Evolutionary conservation across 2,329 filamentous ascomycete species (phyloP).

Genomic region (Fusarium chaquense): DNA sequence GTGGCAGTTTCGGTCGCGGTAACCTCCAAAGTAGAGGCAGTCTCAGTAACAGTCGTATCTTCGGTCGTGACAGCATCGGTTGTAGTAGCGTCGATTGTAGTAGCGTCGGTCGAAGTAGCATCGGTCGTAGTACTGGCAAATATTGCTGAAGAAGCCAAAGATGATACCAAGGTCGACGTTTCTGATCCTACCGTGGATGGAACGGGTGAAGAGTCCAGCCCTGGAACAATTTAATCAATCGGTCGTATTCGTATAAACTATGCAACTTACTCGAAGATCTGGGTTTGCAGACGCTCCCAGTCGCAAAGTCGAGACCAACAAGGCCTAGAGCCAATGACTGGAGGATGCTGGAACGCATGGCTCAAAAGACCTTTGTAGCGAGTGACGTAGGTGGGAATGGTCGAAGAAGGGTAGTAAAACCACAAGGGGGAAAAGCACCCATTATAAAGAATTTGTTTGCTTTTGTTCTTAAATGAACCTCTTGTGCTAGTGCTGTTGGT

Average conservation of each 20-base stretch:
- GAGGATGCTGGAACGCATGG: neutral
- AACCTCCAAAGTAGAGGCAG: neutral
- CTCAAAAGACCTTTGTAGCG: neutral
- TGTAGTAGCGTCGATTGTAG: neutral
- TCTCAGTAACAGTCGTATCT: neutral
- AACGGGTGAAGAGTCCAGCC: fast-evolving
- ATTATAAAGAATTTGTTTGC: neutral
- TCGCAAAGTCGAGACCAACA: neutral
- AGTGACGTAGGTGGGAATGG: neutral
- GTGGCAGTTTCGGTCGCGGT: neutral
- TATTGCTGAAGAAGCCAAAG: neutral
- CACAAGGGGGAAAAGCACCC: neutral
- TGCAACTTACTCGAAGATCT: neutral
- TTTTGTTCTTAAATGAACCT: neutral
- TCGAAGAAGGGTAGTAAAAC: fast-evolving
- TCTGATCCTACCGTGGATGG: fast-evolving
- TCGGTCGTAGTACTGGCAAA: neutral
- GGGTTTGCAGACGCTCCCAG: neutral
- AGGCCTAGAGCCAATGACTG: neutral
- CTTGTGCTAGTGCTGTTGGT: neutral
- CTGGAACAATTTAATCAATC: neutral
- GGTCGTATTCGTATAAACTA: fast-evolving
- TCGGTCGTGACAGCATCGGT: neutral
- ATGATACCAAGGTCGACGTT: neutral
- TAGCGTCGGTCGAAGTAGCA: neutral